Evolutionary conservation across 2,329 filamentous ascomycete genomes (phyloP).

Genomic region (Moelleriella libera): DNA sequence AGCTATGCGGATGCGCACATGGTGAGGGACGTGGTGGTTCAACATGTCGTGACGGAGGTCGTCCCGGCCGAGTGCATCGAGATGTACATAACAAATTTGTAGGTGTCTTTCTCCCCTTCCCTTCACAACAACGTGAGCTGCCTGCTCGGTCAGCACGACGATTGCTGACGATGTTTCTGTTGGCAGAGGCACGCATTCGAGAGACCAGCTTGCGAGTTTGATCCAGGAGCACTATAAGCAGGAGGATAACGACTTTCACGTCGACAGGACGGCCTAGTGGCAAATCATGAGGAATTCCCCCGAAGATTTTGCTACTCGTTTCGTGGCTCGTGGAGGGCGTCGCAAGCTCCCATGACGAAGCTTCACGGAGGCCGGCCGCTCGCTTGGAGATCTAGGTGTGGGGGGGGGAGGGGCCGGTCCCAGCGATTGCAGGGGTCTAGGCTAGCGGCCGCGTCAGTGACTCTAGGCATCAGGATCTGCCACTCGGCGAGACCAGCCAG

Average conservation of each 20-base stretch:
- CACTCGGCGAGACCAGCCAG: too few relatives aligned
- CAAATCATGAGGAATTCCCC: slow-evolving; percentile 1
- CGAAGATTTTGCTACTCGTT: too few relatives aligned
- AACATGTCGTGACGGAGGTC: slow-evolving; percentile 71
- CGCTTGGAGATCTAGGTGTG: too few relatives aligned
- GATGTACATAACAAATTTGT: slow-evolving; percentile 70
- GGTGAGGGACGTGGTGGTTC: slow-evolving; percentile 63
- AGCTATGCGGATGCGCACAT: slow-evolving; percentile 67
- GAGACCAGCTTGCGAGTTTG: slow-evolving; percentile 58
- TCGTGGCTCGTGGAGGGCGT: too few relatives aligned
- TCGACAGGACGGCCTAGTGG: slow-evolving; percentile 22
- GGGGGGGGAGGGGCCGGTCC: too few relatives aligned
- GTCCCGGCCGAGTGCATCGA: slow-evolving; percentile 64
- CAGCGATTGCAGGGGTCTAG: too few relatives aligned
- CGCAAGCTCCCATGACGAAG: too few relatives aligned
- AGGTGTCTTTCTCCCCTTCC: slow-evolving; percentile 7
- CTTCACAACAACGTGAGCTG: background rate
- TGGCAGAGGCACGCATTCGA: slow-evolving; percentile 48
- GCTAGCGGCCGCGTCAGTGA: too few relatives aligned
- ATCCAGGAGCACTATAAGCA: slow-evolving; percentile 63
- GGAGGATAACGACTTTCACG: slow-evolving; percentile 53
- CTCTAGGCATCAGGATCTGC: too few relatives aligned
- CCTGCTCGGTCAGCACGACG: background rate
- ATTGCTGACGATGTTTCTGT: background rate
- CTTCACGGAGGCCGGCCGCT: too few relatives aligned